Conservation (phyloP, 306 rosid species). For the Cicer yamashitae region DNA sequence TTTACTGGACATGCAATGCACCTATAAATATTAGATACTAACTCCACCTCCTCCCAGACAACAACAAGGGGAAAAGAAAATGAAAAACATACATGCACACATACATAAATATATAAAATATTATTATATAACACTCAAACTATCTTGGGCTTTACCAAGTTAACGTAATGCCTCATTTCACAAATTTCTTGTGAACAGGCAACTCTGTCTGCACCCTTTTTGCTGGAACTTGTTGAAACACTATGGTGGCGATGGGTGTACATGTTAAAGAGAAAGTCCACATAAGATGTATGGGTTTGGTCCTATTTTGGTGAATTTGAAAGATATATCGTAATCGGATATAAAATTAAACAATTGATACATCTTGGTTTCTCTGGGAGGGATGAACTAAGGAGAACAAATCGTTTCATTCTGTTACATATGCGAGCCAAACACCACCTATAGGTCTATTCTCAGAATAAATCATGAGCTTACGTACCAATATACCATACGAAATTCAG, state of each 20-base stretch:
- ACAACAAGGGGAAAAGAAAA: neutral
- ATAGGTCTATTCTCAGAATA: constrained; percentile 24
- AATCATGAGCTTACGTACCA: constrained; percentile 10
- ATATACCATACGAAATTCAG: constrained; percentile 20
- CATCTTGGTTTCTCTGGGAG: neutral
- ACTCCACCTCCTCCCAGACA: constrained; percentile 26
- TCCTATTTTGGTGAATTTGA: constrained; percentile 4
- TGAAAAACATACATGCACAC: neutral
- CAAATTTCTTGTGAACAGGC: constrained; percentile 5
- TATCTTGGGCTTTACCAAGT: constrained; percentile 1
- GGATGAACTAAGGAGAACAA: constrained; percentile 5
- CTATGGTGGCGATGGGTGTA: neutral
- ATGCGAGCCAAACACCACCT: neutral
- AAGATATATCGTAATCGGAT: neutral
- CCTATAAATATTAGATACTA: constrained; percentile 4
- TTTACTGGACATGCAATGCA: constrained; percentile 19
- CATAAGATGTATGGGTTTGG: neutral
- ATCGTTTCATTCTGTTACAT: neutral
- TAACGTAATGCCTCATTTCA: constrained; percentile 29
- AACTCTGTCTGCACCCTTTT: constrained; percentile 26
- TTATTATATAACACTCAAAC: neutral
- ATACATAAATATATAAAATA: neutral
- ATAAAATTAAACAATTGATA: neutral
- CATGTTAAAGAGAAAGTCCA: neutral
- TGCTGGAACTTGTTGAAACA: constrained; percentile 28